Base-by-base conservation (phyloP, 148 eudicot genomes). In the Cornus kousa region DNA sequence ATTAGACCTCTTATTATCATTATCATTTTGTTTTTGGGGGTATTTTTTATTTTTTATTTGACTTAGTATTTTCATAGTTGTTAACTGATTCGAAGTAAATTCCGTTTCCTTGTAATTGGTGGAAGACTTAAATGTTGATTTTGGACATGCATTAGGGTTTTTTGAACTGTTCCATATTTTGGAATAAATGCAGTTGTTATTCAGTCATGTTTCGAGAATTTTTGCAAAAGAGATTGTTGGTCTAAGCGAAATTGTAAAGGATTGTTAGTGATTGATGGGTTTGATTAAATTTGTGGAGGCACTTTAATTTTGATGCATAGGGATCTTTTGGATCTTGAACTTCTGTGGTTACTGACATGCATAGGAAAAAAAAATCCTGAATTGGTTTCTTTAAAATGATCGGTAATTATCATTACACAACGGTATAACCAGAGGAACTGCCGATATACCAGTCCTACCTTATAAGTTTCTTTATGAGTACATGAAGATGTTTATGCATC, bases 301-400 rank as follows among this genome's bases (percentile, higher is more conserved):
- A n/a, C 24, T 13, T 60, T 33, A 60, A 2, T 60, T 33, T 60
- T 20, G 28, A 37, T 32, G 48, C 0, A 6, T 3, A 19, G 77
- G 68, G 7, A 9, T 74, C 40, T 75, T 75, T 48, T 64, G 78
- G 78, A 64, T 64, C 70, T 64, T 35, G 37, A 35, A 35, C 37
- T 35, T 35, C 37, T 2, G 37, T 2, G 37, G 37, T 35, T 35
- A 35, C 5, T 35, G 37, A 24, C 46, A 22, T 39, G 17, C 24
- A 3, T 28, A 3, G 40, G 17, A 9, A 77, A 77, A 59, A 35
- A 24, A 4, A 43, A 5, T 43, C 48, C 20, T 46, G 8, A 32
- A 31, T 77, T 77, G 5, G 3, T 37, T 46, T 12, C 40, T 67
- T 67, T 43, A 43, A 16, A 39, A 39, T 1, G 24, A 40, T 13